Base-by-base conservation (phyloP, 23 red algal species). In the Gracilaria gracilis region DNA sequence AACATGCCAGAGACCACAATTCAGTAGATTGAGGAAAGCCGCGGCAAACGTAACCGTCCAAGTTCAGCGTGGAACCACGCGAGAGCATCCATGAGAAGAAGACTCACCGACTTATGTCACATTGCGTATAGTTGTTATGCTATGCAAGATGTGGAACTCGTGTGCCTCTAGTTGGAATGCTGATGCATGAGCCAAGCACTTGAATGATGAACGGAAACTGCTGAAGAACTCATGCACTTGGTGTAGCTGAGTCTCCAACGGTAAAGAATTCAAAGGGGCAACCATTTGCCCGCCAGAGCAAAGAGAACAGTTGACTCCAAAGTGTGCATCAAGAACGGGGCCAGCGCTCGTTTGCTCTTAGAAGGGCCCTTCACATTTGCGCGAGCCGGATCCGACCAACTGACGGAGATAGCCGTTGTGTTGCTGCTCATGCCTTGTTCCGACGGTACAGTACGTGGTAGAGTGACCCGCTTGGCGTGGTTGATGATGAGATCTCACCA, bases 31-130 rank as follows among this genome's bases (percentile, higher is more conserved):
- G 64, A 69, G 64, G 16, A 36, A 69, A 69, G 8, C 64, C 11
- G 16, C 27, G 8, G 9, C 16, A 20, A 20, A 34, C 37, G 32
- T 69, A 69, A 69, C 64, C 64, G 64, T 69, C 32, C 16, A 20
- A 69, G 32, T 38, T 69, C 9, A 2, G 16, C 7, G 8, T 69
- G 64, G 27, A 37, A 69, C 32, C 25, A 69, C 64, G 38, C 64
- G 64, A 69, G 64, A 69, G 64, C 31, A 69, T 37, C 64, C 19
- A 6, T 14, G 9, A 4, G 15, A 6, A 20, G 64, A 69, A 69
- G 31, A 69, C 64, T 69, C 64, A 69, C 64, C 29, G 64, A 34
- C 64, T 69, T 23, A 69, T 69, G 64, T 69, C 64, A 69, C 2
- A 69, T 37, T 17, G 31, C 32, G 33, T 69, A 69, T 36, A 19